Base-by-base conservation (phyloP, 345 rosid species). In the Salix caprea region DNA sequence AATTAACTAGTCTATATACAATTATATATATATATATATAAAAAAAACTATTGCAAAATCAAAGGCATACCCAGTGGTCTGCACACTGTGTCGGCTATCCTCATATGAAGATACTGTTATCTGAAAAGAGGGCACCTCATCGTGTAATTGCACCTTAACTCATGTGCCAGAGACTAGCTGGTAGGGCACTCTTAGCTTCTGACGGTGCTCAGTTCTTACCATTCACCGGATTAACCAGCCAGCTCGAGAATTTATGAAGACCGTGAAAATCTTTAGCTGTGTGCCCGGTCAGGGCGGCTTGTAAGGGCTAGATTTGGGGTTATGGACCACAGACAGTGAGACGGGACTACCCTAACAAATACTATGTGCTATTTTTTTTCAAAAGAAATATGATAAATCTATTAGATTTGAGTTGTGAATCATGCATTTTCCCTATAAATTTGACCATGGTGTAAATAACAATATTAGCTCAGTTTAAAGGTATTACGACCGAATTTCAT, bases 281-380 rank as follows among this genome's bases (percentile, higher is more conserved):
- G 71, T 68, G 77, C 76, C 83, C 83, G 71, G 71, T 62, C 77
- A 50, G 83, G 73, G 62, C 83, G 79, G 79, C 28, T 42, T 11
- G 23, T 66, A 42, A 75, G 72, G 46, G 66, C 42, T 37, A 40
- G 30, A 18, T 7, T 1, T 50, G 21, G 58, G 58, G 58, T 50
- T 4, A 50, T 50, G 58, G 58, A 50, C 58, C 19, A 6, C 19
- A 6, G 6, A 50, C n/a, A 50, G 58, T 1, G 58, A 50, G 19
- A 1, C 2, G 58, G n/a, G 58, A 50, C 58, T 50, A 2, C 58
- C 58, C n/a, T 18, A 32, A 32, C 68, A 65, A 30, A 32, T 14
- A 65, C 6, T 0, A 50, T 5, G 19, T 19, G 12, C 44, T 7
- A 0, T 50, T 50, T 50, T 50, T 15, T 50, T 50, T 30, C 19